phyloP scores from a whole-genome alignment of 2,329 filamentous ascomycete genomes.

The Raffaelea deltoideospora region DNA sequence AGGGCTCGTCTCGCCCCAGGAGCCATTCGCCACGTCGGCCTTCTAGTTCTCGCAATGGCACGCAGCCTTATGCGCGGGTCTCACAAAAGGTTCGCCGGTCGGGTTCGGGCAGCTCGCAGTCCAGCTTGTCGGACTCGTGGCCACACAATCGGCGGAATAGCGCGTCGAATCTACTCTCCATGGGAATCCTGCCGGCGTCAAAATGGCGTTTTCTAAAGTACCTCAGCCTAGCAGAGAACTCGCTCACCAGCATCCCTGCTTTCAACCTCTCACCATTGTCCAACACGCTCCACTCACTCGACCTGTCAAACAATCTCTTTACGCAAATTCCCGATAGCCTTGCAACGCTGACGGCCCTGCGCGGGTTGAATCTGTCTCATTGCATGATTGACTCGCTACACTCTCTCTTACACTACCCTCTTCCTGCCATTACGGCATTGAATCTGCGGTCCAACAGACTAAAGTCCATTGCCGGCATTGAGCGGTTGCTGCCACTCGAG shows the following conservation, averaged over 20 bases:
- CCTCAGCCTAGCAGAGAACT: constrained; percentile 82
- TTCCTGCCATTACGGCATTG: constrained; percentile 84
- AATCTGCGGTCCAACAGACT: constrained; percentile 85
- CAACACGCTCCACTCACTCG: constrained; percentile 79
- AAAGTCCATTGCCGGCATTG: constrained; percentile 73
- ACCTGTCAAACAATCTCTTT: constrained; percentile 86
- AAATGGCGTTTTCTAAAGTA: constrained; percentile 96
- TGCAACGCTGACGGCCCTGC: constrained; percentile 70
- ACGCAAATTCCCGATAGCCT: constrained; percentile 88
- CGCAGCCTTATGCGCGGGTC: constrained; percentile 45
- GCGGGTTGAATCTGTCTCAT: constrained; percentile 83
- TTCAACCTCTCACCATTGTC: constrained; percentile 67
- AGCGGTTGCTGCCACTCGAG: constrained; percentile 77
- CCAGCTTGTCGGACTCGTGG: constrained; percentile 53
- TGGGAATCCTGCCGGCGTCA: constrained; percentile 59
- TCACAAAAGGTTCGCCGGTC: constrained; percentile 70
- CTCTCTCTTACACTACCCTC: constrained; percentile 68
- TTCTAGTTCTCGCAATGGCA: constrained; percentile 58
- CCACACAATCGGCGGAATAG: constrained; percentile 54
- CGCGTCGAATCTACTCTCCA: constrained; percentile 59
- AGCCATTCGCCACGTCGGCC: constrained; percentile 76
- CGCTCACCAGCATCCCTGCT: constrained; percentile 63
- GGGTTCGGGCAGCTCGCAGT: constrained; percentile 85
- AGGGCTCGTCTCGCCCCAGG: constrained; percentile 37
- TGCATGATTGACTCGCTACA: constrained; percentile 96